phyloP scores from a whole-genome alignment of 2,329 filamentous ascomycete genomes.

The Magnaporthiopsis incrustans region DNA sequence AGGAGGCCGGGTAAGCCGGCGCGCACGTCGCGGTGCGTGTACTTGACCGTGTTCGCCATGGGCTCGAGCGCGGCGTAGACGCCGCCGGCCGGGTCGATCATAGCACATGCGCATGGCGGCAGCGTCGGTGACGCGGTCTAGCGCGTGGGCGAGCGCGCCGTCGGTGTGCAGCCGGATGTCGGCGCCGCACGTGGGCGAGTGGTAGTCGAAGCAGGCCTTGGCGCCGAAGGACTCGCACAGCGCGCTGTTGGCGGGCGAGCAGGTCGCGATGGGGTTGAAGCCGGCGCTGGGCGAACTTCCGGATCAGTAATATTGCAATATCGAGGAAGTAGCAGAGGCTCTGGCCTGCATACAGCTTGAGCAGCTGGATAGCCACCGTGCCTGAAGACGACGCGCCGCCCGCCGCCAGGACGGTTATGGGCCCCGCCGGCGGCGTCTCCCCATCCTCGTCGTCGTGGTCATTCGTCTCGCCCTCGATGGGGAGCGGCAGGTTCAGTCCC shows the following conservation, averaged over 20 bases:
- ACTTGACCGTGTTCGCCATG: conserved; percentile 12
- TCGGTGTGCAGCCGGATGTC: conserved; percentile 15
- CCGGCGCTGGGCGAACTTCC: no score
- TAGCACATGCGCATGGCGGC: conserved; percentile 12
- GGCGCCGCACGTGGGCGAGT: conserved; percentile 12
- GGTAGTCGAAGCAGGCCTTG: conserved; percentile 14
- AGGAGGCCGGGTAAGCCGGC: background rate
- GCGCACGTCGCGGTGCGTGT: conserved; percentile 11
- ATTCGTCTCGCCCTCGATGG: background rate
- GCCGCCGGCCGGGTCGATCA: conserved; percentile 10
- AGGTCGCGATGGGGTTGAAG: conserved; percentile 10
- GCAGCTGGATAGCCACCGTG: conserved; percentile 18
- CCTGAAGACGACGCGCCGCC: conserved; percentile 22
- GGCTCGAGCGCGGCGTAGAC: conserved; percentile 12
- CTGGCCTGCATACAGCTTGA: background rate
- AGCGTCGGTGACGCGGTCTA: conserved; percentile 13
- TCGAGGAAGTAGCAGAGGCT: no score
- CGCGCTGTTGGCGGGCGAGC: conserved; percentile 12
- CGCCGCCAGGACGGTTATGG: conserved; percentile 22
- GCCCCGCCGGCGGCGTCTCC: background rate
- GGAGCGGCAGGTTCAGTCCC: conserved; percentile 16
- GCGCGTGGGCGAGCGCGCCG: conserved; percentile 10
- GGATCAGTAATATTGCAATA: no score
- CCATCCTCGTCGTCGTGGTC: no score
- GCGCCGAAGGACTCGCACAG: conserved; percentile 11